Evolutionary conservation across 2,329 filamentous ascomycete species (phyloP).

Genomic region (Penicillium janthinellum): DNA sequence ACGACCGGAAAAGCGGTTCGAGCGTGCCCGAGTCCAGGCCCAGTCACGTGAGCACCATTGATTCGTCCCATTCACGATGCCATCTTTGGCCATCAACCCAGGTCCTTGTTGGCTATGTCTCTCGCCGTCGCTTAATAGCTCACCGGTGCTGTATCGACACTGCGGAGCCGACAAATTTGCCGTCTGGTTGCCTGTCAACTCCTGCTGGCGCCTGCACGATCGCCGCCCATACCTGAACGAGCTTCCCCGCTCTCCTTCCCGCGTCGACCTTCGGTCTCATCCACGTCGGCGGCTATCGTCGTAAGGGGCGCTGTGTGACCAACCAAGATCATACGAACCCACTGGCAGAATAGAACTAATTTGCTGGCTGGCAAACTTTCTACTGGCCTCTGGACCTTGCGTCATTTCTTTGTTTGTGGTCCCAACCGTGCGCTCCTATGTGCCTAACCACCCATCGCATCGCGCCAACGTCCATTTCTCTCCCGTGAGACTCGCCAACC

Average conservation of each 20-base stretch:
- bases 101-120: neutral
- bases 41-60: conserved; percentile 23
- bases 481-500: conserved; percentile 8
- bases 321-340: neutral
- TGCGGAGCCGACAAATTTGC: neutral
- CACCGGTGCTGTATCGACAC: neutral
- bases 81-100: conserved; percentile 3
- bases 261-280: conserved; percentile 13
- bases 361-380: neutral
- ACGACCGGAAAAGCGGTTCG: neutral
- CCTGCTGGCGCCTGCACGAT: neutral
- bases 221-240: conserved; percentile 8
- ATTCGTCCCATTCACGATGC: conserved; percentile 16
- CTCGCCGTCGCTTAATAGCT: neutral
- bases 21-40: conserved; percentile 19
- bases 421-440: conserved; percentile 9
- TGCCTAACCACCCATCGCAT: conserved; percentile 19
- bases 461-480: conserved; percentile 2
- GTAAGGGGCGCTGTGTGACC: neutral
- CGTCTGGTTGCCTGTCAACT: neutral
- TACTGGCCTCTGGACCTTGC: conserved; percentile 2
- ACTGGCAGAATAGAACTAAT: neutral
- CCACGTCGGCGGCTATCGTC: conserved; percentile 14
- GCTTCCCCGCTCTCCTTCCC: conserved; percentile 23
- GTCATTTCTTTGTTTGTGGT: conserved; percentile 5